Evolutionary conservation across 768 basidiomycete genomes (phyloP).

Genomic region (Punctularia strigosozonata): DNA sequence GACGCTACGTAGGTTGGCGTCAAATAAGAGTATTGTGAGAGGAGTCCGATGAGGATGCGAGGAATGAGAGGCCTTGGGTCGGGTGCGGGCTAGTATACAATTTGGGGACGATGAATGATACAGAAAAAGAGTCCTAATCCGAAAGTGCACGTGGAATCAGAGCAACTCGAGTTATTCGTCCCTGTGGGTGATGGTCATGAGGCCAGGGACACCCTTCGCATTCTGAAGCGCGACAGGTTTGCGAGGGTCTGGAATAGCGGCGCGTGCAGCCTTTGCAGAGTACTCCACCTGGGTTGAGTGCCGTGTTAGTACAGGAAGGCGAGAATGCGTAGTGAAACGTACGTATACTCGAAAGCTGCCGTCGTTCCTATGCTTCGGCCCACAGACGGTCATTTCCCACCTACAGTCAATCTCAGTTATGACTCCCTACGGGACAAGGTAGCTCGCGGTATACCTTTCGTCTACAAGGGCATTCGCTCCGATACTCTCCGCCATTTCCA

Average conservation of each 20-base stretch:
- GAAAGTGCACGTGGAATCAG: too few species aligned
- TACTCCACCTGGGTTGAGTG: slow-evolving; percentile 41
- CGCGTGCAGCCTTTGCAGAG: slow-evolving; percentile 44
- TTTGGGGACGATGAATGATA: too few species aligned
- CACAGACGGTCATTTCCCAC: slow-evolving; percentile 34
- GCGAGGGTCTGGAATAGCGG: slow-evolving; percentile 39
- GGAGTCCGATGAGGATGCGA: too few species aligned
- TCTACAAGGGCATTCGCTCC: slow-evolving; percentile 56
- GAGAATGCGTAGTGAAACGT: slow-evolving; percentile 16
- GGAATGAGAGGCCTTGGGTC: too few species aligned
- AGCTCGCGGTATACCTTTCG: slow-evolving; percentile 36
- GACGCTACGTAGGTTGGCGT: too few species aligned
- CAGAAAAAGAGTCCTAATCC: too few species aligned
- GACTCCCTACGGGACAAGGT: slow-evolving; percentile 6
- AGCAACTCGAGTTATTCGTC: too few species aligned
- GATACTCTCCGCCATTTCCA: slow-evolving; percentile 34
- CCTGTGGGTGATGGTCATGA: slow-evolving; percentile 71
- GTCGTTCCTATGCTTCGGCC: slow-evolving; percentile 35
- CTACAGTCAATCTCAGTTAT: slow-evolving; percentile 9
- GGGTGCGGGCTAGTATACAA: too few species aligned
- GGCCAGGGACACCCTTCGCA: slow-evolving; percentile 50
- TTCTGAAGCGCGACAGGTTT: slow-evolving; percentile 52
- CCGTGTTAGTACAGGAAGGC: not conserved
- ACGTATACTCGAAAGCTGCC: slow-evolving; percentile 54
- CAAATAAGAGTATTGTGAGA: too few species aligned